These are phyloP conservation scores for Pseudogymnoascus sp. DNA, from an alignment of 2,329 filamentous ascomycete genomes.

Conservation along the genomic window DNA sequence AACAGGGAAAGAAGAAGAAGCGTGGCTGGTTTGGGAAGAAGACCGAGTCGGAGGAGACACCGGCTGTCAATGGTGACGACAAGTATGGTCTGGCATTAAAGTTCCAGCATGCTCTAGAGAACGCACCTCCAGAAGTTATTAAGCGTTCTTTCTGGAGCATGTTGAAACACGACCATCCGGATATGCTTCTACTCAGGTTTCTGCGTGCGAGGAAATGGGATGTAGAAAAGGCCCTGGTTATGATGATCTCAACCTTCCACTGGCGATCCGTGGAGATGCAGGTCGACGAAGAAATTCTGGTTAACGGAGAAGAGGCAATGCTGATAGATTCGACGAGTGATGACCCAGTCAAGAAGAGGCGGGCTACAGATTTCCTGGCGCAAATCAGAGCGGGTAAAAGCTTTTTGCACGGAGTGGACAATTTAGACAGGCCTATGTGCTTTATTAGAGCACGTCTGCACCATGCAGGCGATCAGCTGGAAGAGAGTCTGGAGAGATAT, in stretches of 20 bases:
- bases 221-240: constrained; percentile 83
- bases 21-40: constrained; percentile 63
- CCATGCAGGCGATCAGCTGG: constrained; percentile 72
- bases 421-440: constrained; percentile 77
- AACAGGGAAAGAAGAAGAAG: constrained; percentile 70
- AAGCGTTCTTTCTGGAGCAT: constrained; percentile 82
- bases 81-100: constrained; percentile 89
- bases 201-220: constrained; percentile 93
- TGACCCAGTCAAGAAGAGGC: constrained; percentile 58
- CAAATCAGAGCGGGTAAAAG: constrained; percentile 90
- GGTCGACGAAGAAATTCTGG: constrained; percentile 84
- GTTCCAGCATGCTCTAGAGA: constrained; percentile 75
- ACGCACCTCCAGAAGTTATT: constrained; percentile 69
- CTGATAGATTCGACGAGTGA: constrained; percentile 50
- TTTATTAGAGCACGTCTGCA: constrained; percentile 79
- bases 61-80: constrained; percentile 55
- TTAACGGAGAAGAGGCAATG: constrained; percentile 65
- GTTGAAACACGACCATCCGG: constrained; percentile 92
- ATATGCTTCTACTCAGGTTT: constrained; percentile 76
- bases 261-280: constrained; percentile 81
- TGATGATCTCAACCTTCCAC: constrained; percentile 90
- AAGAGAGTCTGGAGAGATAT: constrained; percentile 76
- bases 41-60: constrained; percentile 44
- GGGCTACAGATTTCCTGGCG: constrained; percentile 68
- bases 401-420: constrained; percentile 83